phyloP scores from a whole-genome alignment of 805 yeast species.

The Kuraishia piskuri region DNA sequence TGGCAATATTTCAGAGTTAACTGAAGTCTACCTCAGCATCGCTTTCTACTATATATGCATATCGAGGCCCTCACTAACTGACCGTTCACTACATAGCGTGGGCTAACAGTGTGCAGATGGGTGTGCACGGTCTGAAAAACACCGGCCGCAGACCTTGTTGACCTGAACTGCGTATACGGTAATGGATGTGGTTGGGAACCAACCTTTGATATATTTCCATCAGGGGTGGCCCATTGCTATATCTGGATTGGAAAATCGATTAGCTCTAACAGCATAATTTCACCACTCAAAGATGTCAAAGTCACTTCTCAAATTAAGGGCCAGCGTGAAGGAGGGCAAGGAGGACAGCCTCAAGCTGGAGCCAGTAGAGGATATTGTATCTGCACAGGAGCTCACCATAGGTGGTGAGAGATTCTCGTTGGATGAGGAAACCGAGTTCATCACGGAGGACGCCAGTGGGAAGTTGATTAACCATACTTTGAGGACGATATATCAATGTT shows the following conservation, averaged over 20 bases:
- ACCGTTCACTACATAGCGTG: not conserved
- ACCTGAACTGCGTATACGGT: not conserved
- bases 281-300: not conserved
- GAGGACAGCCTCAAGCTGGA: not conserved
- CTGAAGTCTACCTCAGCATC: not conserved
- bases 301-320: not conserved
- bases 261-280: too few species aligned
- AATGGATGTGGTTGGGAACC: not conserved
- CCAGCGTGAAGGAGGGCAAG: not conserved
- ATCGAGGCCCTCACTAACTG: too few species aligned
- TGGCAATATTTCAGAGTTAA: not conserved
- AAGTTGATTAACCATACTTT: constrained; percentile 31
- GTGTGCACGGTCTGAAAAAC: not conserved
- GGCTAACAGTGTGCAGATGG: not conserved
- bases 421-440: constrained; percentile 44
- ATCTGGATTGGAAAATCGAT: too few species aligned
- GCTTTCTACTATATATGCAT: not conserved
- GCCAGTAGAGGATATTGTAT: constrained; percentile 9
- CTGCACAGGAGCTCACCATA: constrained; percentile 11
- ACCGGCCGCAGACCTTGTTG: not conserved
- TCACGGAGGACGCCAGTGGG: constrained; percentile 32
- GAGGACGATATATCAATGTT: constrained; percentile 63
- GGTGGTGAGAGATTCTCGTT: constrained; percentile 14
- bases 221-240: too few species aligned
- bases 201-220: too few species aligned